phyloP scores from a whole-genome alignment of 257 asterid species.

The Solanum bulbocastanum region DNA sequence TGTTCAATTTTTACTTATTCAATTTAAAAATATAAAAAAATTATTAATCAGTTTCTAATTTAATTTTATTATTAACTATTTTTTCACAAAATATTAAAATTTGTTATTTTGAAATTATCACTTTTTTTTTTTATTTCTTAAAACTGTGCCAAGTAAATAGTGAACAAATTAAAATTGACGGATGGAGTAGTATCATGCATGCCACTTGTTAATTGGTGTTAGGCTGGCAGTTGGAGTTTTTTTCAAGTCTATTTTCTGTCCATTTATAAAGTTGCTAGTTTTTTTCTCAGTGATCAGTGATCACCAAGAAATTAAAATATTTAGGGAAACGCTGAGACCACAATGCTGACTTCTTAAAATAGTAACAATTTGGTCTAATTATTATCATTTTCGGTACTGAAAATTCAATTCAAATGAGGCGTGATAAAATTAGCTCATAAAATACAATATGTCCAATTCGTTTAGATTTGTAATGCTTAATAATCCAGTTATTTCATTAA shows the following conservation, averaged over 20 bases:
- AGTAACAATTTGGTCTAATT: not conserved
- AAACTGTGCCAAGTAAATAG: fast-evolving
- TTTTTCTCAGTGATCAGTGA: not conserved
- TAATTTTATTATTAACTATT: too few relatives aligned
- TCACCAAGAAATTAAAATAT: not conserved
- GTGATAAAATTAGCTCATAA: too few relatives aligned
- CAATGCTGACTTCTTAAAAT: not conserved
- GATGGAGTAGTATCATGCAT: not conserved
- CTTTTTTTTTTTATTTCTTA: too few relatives aligned
- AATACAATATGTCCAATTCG: too few relatives aligned
- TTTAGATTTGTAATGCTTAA: too few relatives aligned
- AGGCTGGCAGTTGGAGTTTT: not conserved
- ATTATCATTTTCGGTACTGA: too few relatives aligned
- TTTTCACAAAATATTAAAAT: too few relatives aligned
- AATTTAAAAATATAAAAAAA: too few relatives aligned
- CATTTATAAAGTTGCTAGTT: not conserved
- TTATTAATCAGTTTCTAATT: too few relatives aligned
- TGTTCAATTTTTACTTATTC: too few relatives aligned
- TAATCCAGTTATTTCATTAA: too few relatives aligned
- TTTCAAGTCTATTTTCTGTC: not conserved
- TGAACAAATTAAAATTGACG: not conserved
- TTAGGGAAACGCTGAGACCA: not conserved
- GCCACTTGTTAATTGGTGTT: not conserved
- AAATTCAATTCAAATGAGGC: not conserved
- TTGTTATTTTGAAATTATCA: too few relatives aligned